These are phyloP conservation scores for Hansenula anomala DNA, from an alignment of 1,139 yeast species.

Conservation along the genomic window DNA sequence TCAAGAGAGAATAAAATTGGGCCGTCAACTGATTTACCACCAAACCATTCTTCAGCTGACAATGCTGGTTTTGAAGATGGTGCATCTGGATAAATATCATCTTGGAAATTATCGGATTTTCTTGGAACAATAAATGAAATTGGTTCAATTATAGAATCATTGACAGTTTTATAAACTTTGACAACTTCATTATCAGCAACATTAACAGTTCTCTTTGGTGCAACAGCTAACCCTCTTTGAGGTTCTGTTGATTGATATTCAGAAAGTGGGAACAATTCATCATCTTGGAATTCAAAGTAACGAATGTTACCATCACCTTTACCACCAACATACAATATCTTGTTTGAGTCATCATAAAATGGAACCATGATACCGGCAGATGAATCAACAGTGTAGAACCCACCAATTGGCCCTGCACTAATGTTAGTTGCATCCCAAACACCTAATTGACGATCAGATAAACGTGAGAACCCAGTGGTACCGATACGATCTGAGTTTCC, in stretches of 20 bases:
- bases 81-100: conserved; percentile 88
- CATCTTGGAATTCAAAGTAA: conserved; percentile 82
- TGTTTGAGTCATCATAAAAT: conserved; percentile 74
- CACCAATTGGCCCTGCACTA: conserved; percentile 81
- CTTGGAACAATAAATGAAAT: conserved; percentile 90
- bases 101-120: conserved; percentile 88
- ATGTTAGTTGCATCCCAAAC: conserved; percentile 82
- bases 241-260: conserved; percentile 88
- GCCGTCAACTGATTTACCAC: conserved; percentile 72
- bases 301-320: conserved; percentile 98
- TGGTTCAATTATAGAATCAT: conserved; percentile 81
- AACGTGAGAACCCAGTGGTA: conserved; percentile 93
- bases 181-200: conserved; percentile 81
- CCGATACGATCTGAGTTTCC: conserved; percentile 81
- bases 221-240: conserved; percentile 90
- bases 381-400: conserved; percentile 78
- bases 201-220: conserved; percentile 79
- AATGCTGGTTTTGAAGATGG: conserved; percentile 78
- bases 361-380: conserved; percentile 95
- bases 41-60: conserved; percentile 72
- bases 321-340: conserved; percentile 85
- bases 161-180: conserved; percentile 76
- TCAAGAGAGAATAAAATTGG: conserved; percentile 80
- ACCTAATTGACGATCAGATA: conserved; percentile 93
- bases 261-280: conserved; percentile 73